phyloP scores from a whole-genome alignment of 1,284 basidiomycete genomes.

The Boletus calvinii region DNA sequence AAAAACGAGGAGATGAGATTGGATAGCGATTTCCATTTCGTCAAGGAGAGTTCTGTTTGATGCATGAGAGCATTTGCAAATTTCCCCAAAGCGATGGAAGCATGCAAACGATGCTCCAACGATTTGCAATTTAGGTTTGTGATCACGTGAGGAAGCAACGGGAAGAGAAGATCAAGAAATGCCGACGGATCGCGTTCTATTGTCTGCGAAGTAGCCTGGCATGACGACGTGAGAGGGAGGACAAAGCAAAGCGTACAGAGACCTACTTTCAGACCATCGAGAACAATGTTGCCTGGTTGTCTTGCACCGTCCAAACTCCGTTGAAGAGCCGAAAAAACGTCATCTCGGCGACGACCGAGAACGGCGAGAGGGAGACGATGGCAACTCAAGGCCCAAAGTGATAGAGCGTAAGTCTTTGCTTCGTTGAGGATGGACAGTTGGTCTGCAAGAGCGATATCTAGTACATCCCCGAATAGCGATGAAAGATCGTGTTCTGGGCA shows the following conservation, averaged over 20 bases:
- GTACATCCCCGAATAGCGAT: constrained; percentile 41
- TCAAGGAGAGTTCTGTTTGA: constrained; percentile 11
- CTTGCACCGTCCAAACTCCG: constrained; percentile 30
- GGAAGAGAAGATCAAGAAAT: constrained; percentile 36
- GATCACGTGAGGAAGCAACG: constrained; percentile 41
- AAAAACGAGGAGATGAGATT: constrained; percentile 32
- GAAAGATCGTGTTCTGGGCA: constrained; percentile 36
- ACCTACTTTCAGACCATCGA: constrained; percentile 47
- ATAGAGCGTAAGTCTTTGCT: constrained; percentile 46
- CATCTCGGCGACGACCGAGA: constrained; percentile 31
- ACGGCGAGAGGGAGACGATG: constrained; percentile 45
- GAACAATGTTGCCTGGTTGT: constrained; percentile 4
- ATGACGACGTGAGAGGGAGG: constrained; percentile 4
- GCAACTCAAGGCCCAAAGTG: constrained; percentile 48
- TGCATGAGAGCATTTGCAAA: constrained; percentile 36
- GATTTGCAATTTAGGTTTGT: constrained; percentile 35
- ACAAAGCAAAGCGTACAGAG: neutral
- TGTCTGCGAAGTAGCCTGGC: constrained; percentile 43
- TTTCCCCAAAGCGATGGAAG: constrained; percentile 42
- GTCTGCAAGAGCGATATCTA: constrained; percentile 34
- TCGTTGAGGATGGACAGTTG: constrained; percentile 42
- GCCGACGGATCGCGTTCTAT: constrained; percentile 32
- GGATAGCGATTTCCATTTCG: constrained; percentile 16
- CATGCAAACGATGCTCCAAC: constrained; percentile 36
- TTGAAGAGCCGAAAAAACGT: constrained; percentile 36